Evolutionary conservation across 352 stramenopile genomes (phyloP).

Genomic region (Pythium dissimile): DNA sequence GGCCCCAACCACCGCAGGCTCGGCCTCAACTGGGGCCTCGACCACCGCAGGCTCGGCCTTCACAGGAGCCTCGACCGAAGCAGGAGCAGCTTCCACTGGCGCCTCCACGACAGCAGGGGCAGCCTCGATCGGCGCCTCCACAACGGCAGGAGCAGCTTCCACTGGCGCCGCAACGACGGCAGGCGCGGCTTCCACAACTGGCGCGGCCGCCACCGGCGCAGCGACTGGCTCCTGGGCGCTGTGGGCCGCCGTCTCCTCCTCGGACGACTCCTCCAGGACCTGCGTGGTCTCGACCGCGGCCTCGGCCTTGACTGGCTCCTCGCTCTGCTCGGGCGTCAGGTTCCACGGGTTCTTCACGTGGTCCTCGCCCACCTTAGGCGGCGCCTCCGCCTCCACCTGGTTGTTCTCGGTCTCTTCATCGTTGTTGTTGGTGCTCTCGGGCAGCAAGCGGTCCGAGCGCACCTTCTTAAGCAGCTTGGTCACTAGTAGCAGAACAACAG

Average conservation of each 20-base stretch:
- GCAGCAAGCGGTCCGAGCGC: conserved; percentile 27
- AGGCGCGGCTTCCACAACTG: not conserved
- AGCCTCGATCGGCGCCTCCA: conserved; percentile 13
- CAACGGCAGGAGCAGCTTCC: not conserved
- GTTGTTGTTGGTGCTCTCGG: conserved; percentile 9
- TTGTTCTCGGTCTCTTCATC: conserved; percentile 7
- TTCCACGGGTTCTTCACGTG: conserved; percentile 49
- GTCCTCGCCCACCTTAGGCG: conserved; percentile 13
- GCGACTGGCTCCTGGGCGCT: not conserved
- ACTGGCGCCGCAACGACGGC: not conserved
- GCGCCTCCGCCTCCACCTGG: conserved; percentile 9
- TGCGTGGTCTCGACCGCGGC: not conserved
- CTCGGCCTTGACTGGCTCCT: conserved; percentile 18
- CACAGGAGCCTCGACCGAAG: conserved; percentile 11
- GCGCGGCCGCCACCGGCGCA: not conserved
- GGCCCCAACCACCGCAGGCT: conserved; percentile 1
- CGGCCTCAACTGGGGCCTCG: not conserved
- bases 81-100: conserved; percentile 6
- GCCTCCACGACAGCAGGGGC: conserved; percentile 1
- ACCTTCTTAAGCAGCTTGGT: conserved; percentile 75
- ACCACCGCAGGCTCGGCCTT: conserved; percentile 6
- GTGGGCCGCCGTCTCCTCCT: not conserved
- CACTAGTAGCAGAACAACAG: conserved; percentile 33
- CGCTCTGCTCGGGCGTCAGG: conserved; percentile 20
- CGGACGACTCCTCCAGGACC: conserved; percentile 11